These are phyloP conservation scores for Sphaerulina vaccinii DNA, from an alignment of 2,329 filamentous ascomycete genomes.

Conservation along the genomic window DNA sequence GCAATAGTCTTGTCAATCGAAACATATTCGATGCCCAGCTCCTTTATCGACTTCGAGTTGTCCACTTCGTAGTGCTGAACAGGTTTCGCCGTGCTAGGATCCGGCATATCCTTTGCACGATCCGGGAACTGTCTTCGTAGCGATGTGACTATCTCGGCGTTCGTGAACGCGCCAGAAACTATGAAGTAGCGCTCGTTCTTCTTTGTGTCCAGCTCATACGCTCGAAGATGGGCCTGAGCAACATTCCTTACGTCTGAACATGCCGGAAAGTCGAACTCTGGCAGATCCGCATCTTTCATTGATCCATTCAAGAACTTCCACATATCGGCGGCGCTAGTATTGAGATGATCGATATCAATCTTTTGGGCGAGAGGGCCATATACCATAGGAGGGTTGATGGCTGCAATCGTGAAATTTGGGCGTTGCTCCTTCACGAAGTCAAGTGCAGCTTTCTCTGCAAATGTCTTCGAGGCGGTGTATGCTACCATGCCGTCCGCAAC, in stretches of 20 bases:
- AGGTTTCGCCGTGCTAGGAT: neutral
- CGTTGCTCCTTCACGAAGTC: slow-evolving; percentile 8
- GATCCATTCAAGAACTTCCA: slow-evolving; percentile 3
- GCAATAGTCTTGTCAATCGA: slow-evolving; percentile 3
- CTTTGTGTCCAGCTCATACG: neutral
- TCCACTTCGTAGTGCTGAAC: slow-evolving; percentile 7
- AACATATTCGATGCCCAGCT: slow-evolving; percentile 1
- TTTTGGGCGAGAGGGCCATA: slow-evolving; percentile 7
- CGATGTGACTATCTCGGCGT: neutral
- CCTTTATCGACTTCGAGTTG: neutral
- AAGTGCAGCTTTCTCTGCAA: slow-evolving; percentile 11
- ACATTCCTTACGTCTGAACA: slow-evolving; percentile 9
- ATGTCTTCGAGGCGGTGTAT: slow-evolving; percentile 8
- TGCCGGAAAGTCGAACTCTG: neutral
- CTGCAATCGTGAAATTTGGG: slow-evolving; percentile 2
- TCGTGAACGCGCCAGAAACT: neutral
- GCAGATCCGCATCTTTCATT: neutral
- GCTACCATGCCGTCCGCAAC: neutral
- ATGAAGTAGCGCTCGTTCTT: slow-evolving; percentile 5
- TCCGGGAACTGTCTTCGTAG: slow-evolving; percentile 3
- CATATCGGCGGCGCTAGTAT: slow-evolving; percentile 4
- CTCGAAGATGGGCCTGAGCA: slow-evolving; percentile 7
- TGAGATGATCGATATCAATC: slow-evolving; percentile 3
- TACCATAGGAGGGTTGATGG: slow-evolving; percentile 5
- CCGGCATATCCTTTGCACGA: neutral